Evolutionary conservation across 208 protist genomes (phyloP).

Genomic region (Trypanosoma cruzi): DNA sequence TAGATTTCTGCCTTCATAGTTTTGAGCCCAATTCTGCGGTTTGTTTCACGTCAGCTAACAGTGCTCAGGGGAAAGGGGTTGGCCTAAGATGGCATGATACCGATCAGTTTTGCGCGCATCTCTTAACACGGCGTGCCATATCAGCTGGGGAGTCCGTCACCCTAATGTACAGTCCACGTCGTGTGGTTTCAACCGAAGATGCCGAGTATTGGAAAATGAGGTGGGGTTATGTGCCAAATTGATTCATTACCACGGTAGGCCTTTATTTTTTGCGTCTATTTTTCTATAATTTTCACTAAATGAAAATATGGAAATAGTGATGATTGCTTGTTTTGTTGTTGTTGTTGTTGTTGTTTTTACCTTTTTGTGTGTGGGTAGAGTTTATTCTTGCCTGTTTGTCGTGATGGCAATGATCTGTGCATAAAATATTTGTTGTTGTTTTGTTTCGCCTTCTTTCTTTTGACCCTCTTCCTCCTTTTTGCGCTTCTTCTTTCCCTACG

Average conservation of each 20-base stretch:
- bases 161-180: slow-evolving; percentile 48
- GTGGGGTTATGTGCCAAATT: slow-evolving; percentile 72
- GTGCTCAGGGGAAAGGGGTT: background rate
- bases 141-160: slow-evolving; percentile 55
- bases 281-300: background rate
- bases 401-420: background rate
- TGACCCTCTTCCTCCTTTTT: background rate
- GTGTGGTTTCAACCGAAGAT: slow-evolving; percentile 49
- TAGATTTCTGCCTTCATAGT: slow-evolving; percentile 86
- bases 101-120: slow-evolving; percentile 48
- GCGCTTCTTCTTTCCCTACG: background rate
- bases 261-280: slow-evolving; percentile 7
- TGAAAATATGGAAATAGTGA: background rate
- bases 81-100: slow-evolving; percentile 43
- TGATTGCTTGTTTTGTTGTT: background rate
- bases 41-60: background rate
- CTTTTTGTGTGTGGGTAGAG: background rate
- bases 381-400: too few relatives aligned
- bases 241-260: background rate
- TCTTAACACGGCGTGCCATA: slow-evolving; percentile 48
- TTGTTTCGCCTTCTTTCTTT: too few relatives aligned
- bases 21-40: slow-evolving; percentile 52
- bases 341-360: background rate
- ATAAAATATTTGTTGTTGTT: slow-evolving; percentile 3
- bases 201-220: slow-evolving; percentile 78